A percentile compares a stretch with the other conserved stretches of the same genome.
Evolutionary conservation across 495 filamentous ascomycete genomes (phyloP).

Genomic region (Aspergillus bertholletiae): DNA sequence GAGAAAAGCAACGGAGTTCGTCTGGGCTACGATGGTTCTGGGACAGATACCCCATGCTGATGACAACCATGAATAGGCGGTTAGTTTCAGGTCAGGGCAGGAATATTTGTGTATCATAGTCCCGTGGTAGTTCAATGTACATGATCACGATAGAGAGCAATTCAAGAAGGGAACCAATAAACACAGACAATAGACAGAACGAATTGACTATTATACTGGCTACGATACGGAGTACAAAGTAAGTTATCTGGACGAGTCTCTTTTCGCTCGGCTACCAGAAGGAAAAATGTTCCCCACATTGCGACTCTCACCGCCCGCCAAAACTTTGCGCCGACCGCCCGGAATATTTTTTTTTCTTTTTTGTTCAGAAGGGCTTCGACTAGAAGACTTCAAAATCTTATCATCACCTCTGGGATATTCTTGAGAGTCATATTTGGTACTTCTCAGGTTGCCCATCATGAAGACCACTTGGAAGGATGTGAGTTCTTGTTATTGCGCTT

Average conservation of each 20-base stretch:
- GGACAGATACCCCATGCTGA: slow-evolving; percentile 7
- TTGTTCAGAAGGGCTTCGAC: slow-evolving; percentile 19
- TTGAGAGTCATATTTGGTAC: slow-evolving; percentile 21
- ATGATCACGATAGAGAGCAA: slow-evolving; percentile 11
- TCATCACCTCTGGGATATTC: slow-evolving; percentile 5
- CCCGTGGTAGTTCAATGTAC: slow-evolving; percentile 22
- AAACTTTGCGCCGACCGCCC: slow-evolving; percentile 29
- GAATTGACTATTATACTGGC: no score
- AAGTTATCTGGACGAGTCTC: no score
- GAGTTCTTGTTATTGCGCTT: slow-evolving; percentile 12
- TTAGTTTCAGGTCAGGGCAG: slow-evolving; percentile 18
- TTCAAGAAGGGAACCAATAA: not conserved
- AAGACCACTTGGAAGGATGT: slow-evolving; percentile 73
- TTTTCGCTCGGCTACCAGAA: not conserved
- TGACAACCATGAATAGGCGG: slow-evolving; percentile 15
- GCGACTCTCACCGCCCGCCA: slow-evolving; percentile 31
- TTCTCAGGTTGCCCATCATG: slow-evolving; percentile 47
- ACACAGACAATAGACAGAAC: no score
- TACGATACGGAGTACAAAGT: no score
- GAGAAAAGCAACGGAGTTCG: slow-evolving; percentile 31
- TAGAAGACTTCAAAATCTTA: slow-evolving; percentile 18
- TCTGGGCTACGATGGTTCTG: slow-evolving; percentile 24
- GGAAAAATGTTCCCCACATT: slow-evolving; percentile 24
- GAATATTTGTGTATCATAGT: slow-evolving; percentile 26
- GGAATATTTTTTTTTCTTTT: slow-evolving; percentile 21